Percentiles rank a stretch among this genome's conserved stretches.
phyloP scores from a whole-genome alignment of 257 asterid species.

The Paulownia fortunei region DNA sequence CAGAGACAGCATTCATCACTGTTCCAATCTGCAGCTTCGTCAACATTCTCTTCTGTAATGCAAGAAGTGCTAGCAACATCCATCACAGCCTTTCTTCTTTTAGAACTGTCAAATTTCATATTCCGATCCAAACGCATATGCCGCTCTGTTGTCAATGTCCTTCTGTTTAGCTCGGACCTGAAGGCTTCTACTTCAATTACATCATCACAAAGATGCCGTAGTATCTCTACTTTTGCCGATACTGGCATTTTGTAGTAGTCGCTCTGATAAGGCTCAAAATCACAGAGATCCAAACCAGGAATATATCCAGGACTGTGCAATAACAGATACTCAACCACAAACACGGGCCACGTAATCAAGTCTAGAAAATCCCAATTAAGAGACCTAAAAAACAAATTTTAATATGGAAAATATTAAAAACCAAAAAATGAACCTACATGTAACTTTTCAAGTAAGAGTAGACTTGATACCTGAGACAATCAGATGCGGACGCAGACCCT shows the following conservation, averaged over 20 bases:
- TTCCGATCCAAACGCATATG: conserved; percentile 44
- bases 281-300: conserved; percentile 52
- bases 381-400: conserved; percentile 45
- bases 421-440: neutral
- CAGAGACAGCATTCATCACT: conserved; percentile 83
- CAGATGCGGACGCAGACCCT: conserved; percentile 52
- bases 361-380: conserved; percentile 84
- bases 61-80: conserved; percentile 55
- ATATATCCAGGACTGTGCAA: conserved; percentile 55
- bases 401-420: conserved; percentile 27
- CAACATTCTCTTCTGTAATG: conserved; percentile 52
- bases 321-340: conserved; percentile 65
- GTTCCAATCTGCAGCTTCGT: conserved; percentile 59
- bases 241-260: conserved; percentile 64
- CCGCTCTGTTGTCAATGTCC: conserved; percentile 53
- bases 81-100: conserved; percentile 48
- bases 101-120: conserved; percentile 42
- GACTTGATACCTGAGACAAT: conserved; percentile 63
- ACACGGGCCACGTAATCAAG: conserved; percentile 81
- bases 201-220: conserved; percentile 78
- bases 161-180: conserved; percentile 62
- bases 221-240: conserved; percentile 61
- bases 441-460: conserved; percentile 5
- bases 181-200: conserved; percentile 63
- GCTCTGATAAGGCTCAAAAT: conserved; percentile 46